Conservation (phyloP, 1,284 basidiomycete genomes). For the Uromyces viciae-fabae region DNA sequence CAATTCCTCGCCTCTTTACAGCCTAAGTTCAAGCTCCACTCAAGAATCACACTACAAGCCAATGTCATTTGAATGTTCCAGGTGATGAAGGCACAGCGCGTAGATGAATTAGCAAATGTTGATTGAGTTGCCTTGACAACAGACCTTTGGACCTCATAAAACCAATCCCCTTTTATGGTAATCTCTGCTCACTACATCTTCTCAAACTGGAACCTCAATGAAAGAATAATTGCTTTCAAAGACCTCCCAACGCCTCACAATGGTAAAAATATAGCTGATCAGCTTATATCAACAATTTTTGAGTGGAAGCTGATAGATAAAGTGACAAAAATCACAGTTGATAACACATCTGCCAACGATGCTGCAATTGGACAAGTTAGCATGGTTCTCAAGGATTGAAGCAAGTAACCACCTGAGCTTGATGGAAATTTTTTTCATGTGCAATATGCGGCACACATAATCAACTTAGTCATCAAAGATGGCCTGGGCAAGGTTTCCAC, state of each 20-base stretch:
- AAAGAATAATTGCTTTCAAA: background rate
- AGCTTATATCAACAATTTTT: background rate
- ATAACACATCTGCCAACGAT: background rate
- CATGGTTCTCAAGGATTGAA: background rate
- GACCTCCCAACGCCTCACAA: background rate
- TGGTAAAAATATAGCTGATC: background rate
- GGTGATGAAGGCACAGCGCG: background rate
- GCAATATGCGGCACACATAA: background rate
- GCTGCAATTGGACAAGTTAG: background rate
- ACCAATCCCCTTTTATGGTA: background rate
- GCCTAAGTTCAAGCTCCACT: background rate
- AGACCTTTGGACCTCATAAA: background rate
- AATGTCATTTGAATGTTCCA: background rate
- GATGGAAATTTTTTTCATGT: background rate
- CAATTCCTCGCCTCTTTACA: background rate
- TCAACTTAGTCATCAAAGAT: background rate
- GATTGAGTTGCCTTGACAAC: background rate
- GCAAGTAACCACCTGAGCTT: background rate
- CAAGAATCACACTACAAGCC: background rate
- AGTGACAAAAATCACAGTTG: background rate
- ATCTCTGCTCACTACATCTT: background rate
- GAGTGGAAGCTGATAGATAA: background rate
- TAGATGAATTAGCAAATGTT: background rate
- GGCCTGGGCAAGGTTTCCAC: background rate
- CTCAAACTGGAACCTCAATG: background rate